Evolutionary conservation across 495 filamentous ascomycete genomes (phyloP).

Genomic region (Penicillium mononematosum): DNA sequence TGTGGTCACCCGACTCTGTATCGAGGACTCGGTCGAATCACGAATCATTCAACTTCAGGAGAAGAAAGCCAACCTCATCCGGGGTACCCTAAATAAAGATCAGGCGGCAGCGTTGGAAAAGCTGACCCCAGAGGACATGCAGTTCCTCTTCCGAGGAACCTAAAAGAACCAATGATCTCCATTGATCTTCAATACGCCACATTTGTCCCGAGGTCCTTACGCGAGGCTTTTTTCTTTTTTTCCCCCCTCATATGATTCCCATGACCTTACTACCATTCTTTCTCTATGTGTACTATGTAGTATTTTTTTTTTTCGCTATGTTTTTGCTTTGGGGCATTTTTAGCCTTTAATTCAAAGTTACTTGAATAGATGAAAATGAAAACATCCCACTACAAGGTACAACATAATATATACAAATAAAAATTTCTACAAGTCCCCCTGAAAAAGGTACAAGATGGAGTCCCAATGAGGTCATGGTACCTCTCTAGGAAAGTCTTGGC

Average conservation of each 20-base stretch:
- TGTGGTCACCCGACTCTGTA: slow-evolving; percentile 88
- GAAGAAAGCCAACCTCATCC: slow-evolving; percentile 96
- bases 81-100: slow-evolving; percentile 91
- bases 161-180: slow-evolving; percentile 11
- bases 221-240: neutral
- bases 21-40: slow-evolving; percentile 93
- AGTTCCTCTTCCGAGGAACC: slow-evolving; percentile 86
- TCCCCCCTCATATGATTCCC: neutral
- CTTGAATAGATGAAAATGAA: no score
- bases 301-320: no score
- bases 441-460: neutral
- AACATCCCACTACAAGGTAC: no score
- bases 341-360: neutral
- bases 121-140: slow-evolving; percentile 84
- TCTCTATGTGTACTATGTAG: no score
- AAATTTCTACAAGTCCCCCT: no score
- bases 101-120: slow-evolving; percentile 79
- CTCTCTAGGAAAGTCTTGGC: neutral
- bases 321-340: neutral
- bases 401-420: no score
- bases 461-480: neutral
- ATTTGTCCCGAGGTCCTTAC: neutral
- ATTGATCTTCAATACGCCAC: slow-evolving; percentile 4
- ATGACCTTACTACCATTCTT: slow-evolving; percentile 16
- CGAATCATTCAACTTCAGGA: slow-evolving; percentile 93